A percentile compares a stretch with the other conserved stretches of the same genome.
Evolutionary conservation across 2,329 filamentous ascomycete genomes (phyloP).

Genomic region (Beauveria brongniartii): DNA sequence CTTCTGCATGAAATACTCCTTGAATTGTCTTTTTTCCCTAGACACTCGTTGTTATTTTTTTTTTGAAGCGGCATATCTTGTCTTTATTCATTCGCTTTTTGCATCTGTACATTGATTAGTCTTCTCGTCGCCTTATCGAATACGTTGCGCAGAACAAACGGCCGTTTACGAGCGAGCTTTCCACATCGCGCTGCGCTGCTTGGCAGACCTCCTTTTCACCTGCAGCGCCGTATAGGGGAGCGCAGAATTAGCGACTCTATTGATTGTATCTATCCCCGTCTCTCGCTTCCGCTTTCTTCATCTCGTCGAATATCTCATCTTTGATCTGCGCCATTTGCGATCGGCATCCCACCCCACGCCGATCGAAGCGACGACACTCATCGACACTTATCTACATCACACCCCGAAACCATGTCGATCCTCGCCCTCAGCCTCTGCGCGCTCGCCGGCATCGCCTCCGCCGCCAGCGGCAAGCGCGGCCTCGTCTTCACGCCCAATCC

Average conservation of each 20-base stretch:
- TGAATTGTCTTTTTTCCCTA: background rate
- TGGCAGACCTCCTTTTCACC: slow-evolving; percentile 5
- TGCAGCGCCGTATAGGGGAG: background rate
- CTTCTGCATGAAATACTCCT: background rate
- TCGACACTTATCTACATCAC: background rate
- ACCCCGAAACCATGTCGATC: background rate
- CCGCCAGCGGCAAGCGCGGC: slow-evolving; percentile 55
- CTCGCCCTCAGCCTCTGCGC: slow-evolving; percentile 14
- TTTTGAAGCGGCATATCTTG: too few relatives aligned
- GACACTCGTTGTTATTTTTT: background rate
- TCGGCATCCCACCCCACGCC: background rate
- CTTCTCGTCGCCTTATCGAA: background rate
- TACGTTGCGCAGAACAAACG: background rate
- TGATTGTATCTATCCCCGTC: too few relatives aligned
- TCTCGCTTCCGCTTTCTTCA: background rate
- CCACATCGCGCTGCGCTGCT: background rate
- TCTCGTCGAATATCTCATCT: background rate
- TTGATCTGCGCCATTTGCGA: background rate
- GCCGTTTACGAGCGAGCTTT: background rate
- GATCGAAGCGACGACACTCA: background rate
- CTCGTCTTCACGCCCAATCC: slow-evolving; percentile 58
- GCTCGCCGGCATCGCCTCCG: slow-evolving; percentile 19
- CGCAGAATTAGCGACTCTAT: too few relatives aligned
- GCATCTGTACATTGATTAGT: background rate
- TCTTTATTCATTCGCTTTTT: background rate